Percentiles rank a stretch among this genome's conserved stretches.
These are phyloP conservation scores for Trametes elegans DNA, from an alignment of 768 basidiomycete species.

Conservation along the genomic window DNA sequence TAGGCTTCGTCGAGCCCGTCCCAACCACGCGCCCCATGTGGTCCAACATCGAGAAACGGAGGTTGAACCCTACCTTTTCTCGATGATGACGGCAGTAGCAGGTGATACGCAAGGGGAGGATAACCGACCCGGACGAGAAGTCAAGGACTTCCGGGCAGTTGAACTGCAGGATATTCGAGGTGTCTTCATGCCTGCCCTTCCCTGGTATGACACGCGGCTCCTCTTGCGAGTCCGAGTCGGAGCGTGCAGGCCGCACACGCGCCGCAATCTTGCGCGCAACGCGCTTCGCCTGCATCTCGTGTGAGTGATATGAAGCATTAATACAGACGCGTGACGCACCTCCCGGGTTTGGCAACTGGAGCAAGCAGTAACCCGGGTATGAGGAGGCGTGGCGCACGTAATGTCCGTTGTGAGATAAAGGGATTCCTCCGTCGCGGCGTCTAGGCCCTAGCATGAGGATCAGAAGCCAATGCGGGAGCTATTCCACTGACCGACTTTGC, in stretches of 20 bases:
- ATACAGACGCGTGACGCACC: slow-evolving; percentile 41
- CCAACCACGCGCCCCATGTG: slow-evolving; percentile 77
- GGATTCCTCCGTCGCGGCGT: slow-evolving; percentile 65
- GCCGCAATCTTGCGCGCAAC: slow-evolving; percentile 87
- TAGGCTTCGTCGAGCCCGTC: slow-evolving; percentile 77
- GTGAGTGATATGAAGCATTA: slow-evolving; percentile 11
- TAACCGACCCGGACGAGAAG: slow-evolving; percentile 81
- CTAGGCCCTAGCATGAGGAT: slow-evolving; percentile 34
- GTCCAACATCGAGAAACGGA: slow-evolving; percentile 85
- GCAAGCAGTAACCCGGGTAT: slow-evolving; percentile 76
- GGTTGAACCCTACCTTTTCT: slow-evolving; percentile 92
- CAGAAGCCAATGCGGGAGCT: slow-evolving; percentile 13
- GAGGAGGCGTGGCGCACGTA: slow-evolving; percentile 78
- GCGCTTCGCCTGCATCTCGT: slow-evolving; percentile 66
- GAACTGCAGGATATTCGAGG: slow-evolving; percentile 89
- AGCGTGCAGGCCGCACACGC: slow-evolving; percentile 73
- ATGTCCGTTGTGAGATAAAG: slow-evolving; percentile 72
- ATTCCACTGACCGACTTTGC: slow-evolving; percentile 62
- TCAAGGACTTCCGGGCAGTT: slow-evolving; percentile 90
- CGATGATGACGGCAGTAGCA: slow-evolving; percentile 99
- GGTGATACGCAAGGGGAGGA: slow-evolving; percentile 92
- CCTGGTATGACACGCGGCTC: slow-evolving; percentile 40
- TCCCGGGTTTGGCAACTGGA: slow-evolving; percentile 88
- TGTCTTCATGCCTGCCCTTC: slow-evolving; percentile 59
- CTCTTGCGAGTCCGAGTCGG: slow-evolving; percentile 69